Conservation (phyloP, 306 rosid genomes). For the Erythrophleum fordii region DNA sequence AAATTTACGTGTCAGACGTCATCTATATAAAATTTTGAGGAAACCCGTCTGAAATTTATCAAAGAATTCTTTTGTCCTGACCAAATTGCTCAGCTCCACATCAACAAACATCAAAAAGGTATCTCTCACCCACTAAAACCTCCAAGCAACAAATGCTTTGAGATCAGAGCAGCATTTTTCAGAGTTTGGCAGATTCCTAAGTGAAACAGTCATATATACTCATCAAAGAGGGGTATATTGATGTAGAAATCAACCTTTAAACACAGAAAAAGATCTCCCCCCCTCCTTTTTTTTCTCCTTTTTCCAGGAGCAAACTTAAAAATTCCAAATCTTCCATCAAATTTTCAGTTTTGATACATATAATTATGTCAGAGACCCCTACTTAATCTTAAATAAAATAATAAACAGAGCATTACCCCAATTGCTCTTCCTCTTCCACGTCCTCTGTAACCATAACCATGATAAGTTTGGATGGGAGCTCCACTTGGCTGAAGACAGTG, state of each 20-base stretch:
- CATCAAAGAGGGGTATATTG: not conserved
- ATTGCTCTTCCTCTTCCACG: constrained; percentile 78
- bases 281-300: too few species aligned
- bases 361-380: not conserved
- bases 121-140: not conserved
- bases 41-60: not conserved
- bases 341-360: constrained; percentile 1
- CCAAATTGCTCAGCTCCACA: not conserved
- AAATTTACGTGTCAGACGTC: not conserved
- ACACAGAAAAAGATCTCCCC: not conserved
- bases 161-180: not conserved
- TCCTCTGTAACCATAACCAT: constrained; percentile 65
- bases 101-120: not conserved
- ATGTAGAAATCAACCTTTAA: not conserved
- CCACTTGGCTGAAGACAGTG: constrained; percentile 62
- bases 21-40: not conserved
- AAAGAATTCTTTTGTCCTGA: not conserved
- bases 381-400: constrained; percentile 22
- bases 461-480: constrained; percentile 52
- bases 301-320: not conserved
- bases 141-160: not conserved
- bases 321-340: constrained; percentile 1
- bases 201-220: not conserved
- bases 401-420: constrained; percentile 61
- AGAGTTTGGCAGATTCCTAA: not conserved